Conservation (phyloP, 2,329 filamentous ascomycete species). For the Sporothrix euskadiensis region DNA sequence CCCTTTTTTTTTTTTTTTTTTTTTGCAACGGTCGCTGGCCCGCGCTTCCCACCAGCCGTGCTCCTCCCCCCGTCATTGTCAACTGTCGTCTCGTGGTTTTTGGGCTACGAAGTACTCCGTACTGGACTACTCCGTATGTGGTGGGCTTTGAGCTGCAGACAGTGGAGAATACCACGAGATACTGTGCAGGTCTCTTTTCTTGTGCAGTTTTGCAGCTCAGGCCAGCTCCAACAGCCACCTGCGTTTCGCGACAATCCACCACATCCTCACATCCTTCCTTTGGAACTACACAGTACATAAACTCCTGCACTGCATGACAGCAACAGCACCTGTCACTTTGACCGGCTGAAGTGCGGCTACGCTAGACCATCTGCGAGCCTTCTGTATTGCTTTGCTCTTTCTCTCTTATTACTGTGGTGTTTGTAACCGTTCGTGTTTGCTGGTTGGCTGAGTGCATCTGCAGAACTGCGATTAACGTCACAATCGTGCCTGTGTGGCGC, state of each 20-base stretch:
- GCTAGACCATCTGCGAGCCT: neutral
- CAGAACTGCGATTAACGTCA: neutral
- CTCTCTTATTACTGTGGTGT: neutral
- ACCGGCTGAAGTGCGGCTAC: neutral
- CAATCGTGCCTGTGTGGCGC: conserved; percentile 22
- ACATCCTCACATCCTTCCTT: too few relatives aligned
- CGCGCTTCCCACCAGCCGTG: neutral
- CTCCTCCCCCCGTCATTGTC: neutral
- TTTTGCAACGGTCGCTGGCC: conserved; percentile 14
- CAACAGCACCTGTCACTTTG: conserved; percentile 1
- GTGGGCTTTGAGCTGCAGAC: neutral
- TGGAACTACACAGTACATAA: neutral
- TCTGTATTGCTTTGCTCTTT: too few relatives aligned
- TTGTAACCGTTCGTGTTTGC: neutral
- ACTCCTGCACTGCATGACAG: neutral
- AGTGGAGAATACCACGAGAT: neutral
- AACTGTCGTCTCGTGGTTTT: neutral
- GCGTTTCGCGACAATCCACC: neutral
- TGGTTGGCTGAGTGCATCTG: conserved; percentile 5
- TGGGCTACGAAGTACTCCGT: too few relatives aligned
- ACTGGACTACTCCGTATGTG: neutral
- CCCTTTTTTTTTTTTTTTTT: neutral
- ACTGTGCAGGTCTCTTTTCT: neutral
- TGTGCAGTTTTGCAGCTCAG: neutral
- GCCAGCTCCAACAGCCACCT: conserved; percentile 3